Evolutionary conservation across 164 flowering plant genomes (phyloP).

Genomic region (Vitis labrusca): DNA sequence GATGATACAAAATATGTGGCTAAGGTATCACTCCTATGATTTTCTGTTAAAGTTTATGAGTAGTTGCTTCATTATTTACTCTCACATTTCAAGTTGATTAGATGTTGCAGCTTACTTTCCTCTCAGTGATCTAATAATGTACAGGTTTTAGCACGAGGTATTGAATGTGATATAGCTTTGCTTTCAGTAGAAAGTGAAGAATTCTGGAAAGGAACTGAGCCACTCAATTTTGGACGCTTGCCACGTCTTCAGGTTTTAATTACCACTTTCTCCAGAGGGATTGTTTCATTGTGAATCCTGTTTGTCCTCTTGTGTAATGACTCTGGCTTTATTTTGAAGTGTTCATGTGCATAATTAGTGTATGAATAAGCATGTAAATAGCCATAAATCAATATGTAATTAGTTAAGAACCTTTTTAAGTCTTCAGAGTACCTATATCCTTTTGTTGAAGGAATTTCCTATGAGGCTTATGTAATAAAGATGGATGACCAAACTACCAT

Average conservation of each 20-base stretch:
- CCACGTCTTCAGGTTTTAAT: slow-evolving; percentile 85
- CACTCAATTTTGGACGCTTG: slow-evolving; percentile 75
- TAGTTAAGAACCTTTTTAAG: neutral
- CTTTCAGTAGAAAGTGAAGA: slow-evolving; percentile 89
- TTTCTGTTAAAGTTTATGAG: neutral
- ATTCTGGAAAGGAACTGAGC: slow-evolving; percentile 91
- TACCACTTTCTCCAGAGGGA: neutral
- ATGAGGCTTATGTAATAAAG: no score
- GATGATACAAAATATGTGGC: slow-evolving; percentile 97
- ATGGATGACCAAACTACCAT: no score
- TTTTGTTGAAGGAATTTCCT: no score
- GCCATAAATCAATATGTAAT: neutral
- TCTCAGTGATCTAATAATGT: slow-evolving; percentile 23
- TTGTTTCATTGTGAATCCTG: neutral
- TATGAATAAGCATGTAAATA: neutral
- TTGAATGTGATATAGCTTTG: slow-evolving; percentile 96
- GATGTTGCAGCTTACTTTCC: slow-evolving; percentile 10
- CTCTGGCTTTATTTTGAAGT: slow-evolving; percentile 1
- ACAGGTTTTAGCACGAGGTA: slow-evolving; percentile 94
- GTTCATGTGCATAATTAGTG: neutral
- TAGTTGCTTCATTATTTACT: no score
- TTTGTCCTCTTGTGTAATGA: neutral
- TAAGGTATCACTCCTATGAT: slow-evolving; percentile 49
- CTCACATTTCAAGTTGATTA: neutral
- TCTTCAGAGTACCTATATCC: neutral